Evolutionary conservation across 176 grass and related monocot genomes (phyloP).

Genomic region (Rhynchospora breviuscula): DNA sequence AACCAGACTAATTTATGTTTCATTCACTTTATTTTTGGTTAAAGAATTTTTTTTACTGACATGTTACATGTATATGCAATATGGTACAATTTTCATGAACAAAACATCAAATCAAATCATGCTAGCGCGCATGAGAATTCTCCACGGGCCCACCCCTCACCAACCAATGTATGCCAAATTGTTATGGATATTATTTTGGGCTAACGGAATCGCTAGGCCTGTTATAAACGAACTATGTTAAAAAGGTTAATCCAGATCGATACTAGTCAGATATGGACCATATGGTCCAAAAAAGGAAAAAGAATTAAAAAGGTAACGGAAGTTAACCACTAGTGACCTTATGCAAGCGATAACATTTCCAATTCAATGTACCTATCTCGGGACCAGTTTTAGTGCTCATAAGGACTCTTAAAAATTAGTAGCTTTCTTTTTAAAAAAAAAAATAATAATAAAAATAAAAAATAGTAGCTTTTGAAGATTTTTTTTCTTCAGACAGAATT

Average conservation of each 20-base stretch:
- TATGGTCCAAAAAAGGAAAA: neutral
- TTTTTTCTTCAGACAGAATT: no score
- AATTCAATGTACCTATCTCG: no score
- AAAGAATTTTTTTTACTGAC: neutral
- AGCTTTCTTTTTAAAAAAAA: no score
- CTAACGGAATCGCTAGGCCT: neutral
- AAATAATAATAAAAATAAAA: no score
- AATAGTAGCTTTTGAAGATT: no score
- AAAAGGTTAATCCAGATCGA: neutral
- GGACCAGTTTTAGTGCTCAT: no score
- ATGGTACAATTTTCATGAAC: neutral
- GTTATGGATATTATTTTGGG: neutral
- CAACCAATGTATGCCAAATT: neutral
- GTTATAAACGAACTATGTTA: neutral
- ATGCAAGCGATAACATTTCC: no score
- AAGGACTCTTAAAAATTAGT: no score
- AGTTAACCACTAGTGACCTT: no score
- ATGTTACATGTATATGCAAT: neutral
- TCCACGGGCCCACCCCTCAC: no score
- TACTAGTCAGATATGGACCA: neutral
- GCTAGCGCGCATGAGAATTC: neutral
- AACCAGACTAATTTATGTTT: neutral
- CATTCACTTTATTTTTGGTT: neutral
- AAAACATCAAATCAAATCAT: neutral
- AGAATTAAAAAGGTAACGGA: neutral